These are phyloP conservation scores for Aspergillus nanangensis DNA, from an alignment of 495 filamentous ascomycete species.

Conservation along the genomic window DNA sequence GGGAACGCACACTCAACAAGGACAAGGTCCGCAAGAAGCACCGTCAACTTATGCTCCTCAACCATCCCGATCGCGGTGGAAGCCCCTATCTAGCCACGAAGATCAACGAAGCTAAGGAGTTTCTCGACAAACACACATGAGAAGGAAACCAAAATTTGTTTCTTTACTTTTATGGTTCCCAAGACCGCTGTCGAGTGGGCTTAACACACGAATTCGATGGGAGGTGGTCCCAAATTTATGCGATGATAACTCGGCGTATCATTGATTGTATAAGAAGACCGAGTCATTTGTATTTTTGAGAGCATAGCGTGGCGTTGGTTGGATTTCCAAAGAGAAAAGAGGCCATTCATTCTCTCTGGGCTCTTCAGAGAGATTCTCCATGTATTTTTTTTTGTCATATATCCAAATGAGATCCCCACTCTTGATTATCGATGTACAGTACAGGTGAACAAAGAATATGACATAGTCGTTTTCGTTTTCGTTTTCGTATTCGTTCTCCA, in stretches of 20 bases:
- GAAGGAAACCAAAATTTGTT: background rate
- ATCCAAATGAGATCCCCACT: constrained; percentile 42
- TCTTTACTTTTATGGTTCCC: background rate
- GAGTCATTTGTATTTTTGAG: constrained; percentile 22
- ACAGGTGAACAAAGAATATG: too few relatives aligned
- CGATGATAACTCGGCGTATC: too few relatives aligned
- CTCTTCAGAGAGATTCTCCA: constrained; percentile 15
- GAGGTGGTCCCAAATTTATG: background rate
- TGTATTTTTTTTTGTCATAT: constrained; percentile 34
- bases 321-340: constrained; percentile 26
- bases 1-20: constrained; percentile 80
- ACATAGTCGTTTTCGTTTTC: too few relatives aligned
- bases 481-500: too few relatives aligned
- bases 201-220: too few relatives aligned
- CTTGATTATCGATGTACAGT: constrained; percentile 31
- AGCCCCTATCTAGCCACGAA: constrained; percentile 96
- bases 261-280: constrained; percentile 14
- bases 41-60: constrained; percentile 92
- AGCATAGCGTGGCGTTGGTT: constrained; percentile 47
- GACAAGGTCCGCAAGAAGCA: constrained; percentile 95
- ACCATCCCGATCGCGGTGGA: constrained; percentile 95
- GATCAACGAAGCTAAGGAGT: constrained; percentile 96
- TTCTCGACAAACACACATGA: constrained; percentile 70
- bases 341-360: constrained; percentile 21
- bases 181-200: too few relatives aligned